Conservation (phyloP, 345 rosid genomes). For the Iberis pinnata region DNA sequence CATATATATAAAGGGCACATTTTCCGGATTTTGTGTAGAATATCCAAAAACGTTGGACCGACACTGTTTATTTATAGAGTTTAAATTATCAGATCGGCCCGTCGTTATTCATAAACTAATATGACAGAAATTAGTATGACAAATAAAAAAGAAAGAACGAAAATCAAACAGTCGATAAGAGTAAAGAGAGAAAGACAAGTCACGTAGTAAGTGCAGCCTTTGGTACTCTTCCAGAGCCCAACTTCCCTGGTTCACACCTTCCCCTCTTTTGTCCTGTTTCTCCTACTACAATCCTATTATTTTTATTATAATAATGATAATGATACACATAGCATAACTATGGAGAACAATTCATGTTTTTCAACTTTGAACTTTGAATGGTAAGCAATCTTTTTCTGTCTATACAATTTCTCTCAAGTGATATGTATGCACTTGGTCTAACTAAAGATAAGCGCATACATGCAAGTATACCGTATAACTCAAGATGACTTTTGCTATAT, state of each 20-base stretch:
- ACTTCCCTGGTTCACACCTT: conserved; percentile 29
- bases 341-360: neutral
- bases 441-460: conserved; percentile 5
- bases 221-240: conserved; percentile 26
- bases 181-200: conserved; percentile 13
- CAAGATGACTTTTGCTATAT: conserved; percentile 8
- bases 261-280: conserved; percentile 19
- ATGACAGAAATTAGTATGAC: neutral
- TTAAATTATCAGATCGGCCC: too few relatives aligned
- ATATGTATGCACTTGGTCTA: conserved; percentile 8
- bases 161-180: conserved; percentile 15
- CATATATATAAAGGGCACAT: too few relatives aligned
- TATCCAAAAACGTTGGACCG: too few relatives aligned
- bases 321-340: neutral
- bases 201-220: conserved; percentile 26
- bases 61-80: too few relatives aligned
- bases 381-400: neutral
- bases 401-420: conserved; percentile 6
- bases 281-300: neutral
- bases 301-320: neutral
- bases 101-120: too few relatives aligned
- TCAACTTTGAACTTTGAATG: neutral
- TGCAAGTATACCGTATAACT: neutral
- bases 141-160: neutral
- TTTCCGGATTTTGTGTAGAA: too few relatives aligned